Base-by-base conservation (phyloP, 768 basidiomycete species). In the Russula sp. region DNA sequence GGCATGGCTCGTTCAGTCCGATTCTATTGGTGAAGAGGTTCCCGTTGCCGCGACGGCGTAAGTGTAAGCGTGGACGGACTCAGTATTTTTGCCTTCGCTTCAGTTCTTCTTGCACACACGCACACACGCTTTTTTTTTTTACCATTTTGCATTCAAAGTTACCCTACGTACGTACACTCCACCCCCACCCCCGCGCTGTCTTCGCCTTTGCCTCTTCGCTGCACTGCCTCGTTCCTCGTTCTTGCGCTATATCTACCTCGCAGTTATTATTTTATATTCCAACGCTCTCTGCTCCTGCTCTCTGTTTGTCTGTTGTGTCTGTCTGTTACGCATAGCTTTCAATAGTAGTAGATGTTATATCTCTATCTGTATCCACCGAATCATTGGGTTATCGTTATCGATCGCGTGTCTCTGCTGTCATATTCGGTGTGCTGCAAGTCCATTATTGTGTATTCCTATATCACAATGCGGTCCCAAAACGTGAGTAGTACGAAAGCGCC, bases 1-100 rank as follows among this genome's bases (percentile, higher is more conserved):
- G 34, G 64, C 59, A n/a, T 65, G 64, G 64, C 64, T 65, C 42
- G 59, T 65, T 49, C 59, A 49, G 18, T 65, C 64, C 3, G 38
- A 64, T 20, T 60, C 63, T 40, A 14, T 40, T 32, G 56, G 58
- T 3, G 36, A 36, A 4, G 56, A 38, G 28, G 40, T n/a, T 8
- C 6, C n/a, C 22, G 30, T 54, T 13, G 11, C 13, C 28, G 56
- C 20, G 28, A 18, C 42, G 48, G 38, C 7, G 13, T 53, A 38
- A 40, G 34, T 36, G 5, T 30, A 16, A 22, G 24, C 44, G 16
- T 1, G n/a, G n/a, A n/a, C n/a, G 28, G 28, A 30, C 28, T 30
- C n/a, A 30, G 2, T 30, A 22, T 20, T 42, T 20, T 42, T 20
- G 7, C 5, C 13, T 36, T 36, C 13, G 7, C 9, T 36, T 36